Evolutionary conservation across 2,329 filamentous ascomycete genomes (phyloP), one percentile per base, ranked within the genome.

Genomic region (Stagonosporopsis rhizophila): DNA sequence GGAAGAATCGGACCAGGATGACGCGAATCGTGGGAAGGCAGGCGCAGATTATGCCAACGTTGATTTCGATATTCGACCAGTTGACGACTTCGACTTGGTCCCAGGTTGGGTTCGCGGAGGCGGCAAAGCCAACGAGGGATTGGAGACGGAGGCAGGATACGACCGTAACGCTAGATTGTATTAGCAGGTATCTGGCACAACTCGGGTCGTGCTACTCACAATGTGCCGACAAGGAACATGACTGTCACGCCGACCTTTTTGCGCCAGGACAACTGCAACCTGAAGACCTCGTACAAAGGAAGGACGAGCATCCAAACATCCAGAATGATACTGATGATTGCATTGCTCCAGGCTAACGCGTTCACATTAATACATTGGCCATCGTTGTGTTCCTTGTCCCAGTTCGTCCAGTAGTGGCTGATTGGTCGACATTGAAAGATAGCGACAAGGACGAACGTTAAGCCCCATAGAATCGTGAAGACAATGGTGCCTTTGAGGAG

Each of bases 71-170:
- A 12, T 73, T 74, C 17, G 72, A 76, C 79, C 79, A 80, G 47
- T 74, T 75, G 17, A 73, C 64, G 7, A 77, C 74, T 4, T 72
- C 72, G n/a, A 68, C 63, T 62, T 79, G 76, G 52, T 78, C 77
- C 72, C 74, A 78, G 30, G 69, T 74, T 34, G 77, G 62, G 59
- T 82, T 81, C 1, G 60, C 40, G 2, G 79, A 79, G 32, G 66
- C 71, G 9, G 75, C 76, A 57, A 81, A 81, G 39, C 67, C 58
- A 42, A 81, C 73, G 17, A 81, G 72, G 6, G 76, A 77, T 11
- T 73, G 69, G 3, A 82, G 68, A n/a, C 79, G 78, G 25, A 82
- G 64, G 44, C 78, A 74, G 44, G 78, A 80, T 28, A 81, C 72
- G 20, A 81, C 56, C 2, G 78, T 80, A 42, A 80, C 76, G 28